Evolutionary conservation across 345 rosid genomes (phyloP).

Genomic region (Alliaria petiolata): DNA sequence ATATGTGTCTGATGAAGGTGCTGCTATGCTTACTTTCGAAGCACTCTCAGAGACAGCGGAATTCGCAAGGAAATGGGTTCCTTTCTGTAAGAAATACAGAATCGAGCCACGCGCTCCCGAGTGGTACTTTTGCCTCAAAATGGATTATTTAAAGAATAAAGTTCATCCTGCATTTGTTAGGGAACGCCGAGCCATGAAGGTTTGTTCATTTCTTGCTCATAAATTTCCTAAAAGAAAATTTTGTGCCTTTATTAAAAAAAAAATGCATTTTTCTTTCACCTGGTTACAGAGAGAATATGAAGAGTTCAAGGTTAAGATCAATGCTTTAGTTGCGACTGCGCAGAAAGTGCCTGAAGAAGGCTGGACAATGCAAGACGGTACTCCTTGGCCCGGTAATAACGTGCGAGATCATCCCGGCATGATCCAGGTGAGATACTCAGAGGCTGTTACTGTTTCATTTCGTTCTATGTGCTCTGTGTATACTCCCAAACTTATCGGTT

Average conservation of each 20-base stretch:
- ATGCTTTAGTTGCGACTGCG: conserved; percentile 72
- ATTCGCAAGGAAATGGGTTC: conserved; percentile 92
- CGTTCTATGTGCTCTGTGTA: not conserved
- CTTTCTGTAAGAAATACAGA: conserved; percentile 71
- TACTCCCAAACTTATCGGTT: not conserved
- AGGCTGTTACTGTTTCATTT: not conserved
- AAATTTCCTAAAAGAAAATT: not conserved
- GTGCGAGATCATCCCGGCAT: conserved; percentile 94
- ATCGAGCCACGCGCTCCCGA: conserved; percentile 96
- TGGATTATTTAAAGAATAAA: conserved; percentile 76
- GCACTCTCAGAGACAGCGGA: conserved; percentile 91
- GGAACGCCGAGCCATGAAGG: conserved; percentile 90
- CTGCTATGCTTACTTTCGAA: conserved; percentile 95
- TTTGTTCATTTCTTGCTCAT: conserved; percentile 24
- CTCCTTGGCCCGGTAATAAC: conserved; percentile 91
- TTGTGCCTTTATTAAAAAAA: not conserved
- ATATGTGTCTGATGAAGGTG: conserved; percentile 95
- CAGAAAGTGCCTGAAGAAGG: conserved; percentile 95
- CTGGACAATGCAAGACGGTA: conserved; percentile 96
- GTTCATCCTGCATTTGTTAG: conserved; percentile 64
- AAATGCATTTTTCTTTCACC: not conserved
- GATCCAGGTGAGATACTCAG: conserved; percentile 65
- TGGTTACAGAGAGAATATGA: conserved; percentile 74
- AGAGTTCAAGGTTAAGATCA: conserved; percentile 77
- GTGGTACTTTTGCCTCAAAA: conserved; percentile 74